Base-by-base conservation (phyloP, 208 protist genomes). In the Leishmania braziliensis region DNA sequence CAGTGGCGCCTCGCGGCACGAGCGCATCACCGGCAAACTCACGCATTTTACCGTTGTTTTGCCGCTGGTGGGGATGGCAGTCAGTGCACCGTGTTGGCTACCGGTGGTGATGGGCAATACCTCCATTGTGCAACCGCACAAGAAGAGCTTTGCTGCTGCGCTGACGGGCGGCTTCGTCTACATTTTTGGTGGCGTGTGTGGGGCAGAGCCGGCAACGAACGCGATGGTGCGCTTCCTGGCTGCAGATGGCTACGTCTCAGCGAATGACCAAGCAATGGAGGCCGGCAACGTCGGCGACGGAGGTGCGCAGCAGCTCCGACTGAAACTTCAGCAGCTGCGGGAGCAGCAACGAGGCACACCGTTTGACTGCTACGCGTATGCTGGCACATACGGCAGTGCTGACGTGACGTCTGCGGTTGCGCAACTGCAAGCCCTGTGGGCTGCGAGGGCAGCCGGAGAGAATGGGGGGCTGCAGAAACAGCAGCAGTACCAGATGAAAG, bases 81-180 rank as follows among this genome's bases (percentile, higher is more conserved):
- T 77, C 63, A 69, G 72, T 18, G 65, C 77, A 62, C 84, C 90
- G 72, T 94, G 88, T 76, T 97, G 93, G 93, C 91, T 94, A 74
- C 91, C 93, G 3, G 90, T 97, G 29, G 86, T 89, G 53, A 93
- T 97, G 86, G 93, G 93, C 46, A 97, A 97, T 79, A 79, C 88
- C 16, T 87, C 90, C 58, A 89, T 93, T 70, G 90, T 95, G 58
- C 78, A 90, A 20, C 91, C 93, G 1, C 86, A 63, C 48, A 90
- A 87, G 80, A 92, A 91, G 73, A 84, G 85, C 60, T 97, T 97
- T 85, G 90, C 78, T 3, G 93, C 91, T 3, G 93, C 93, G 36
- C 92, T 97, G 53, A 84, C 76, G 65, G 93, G 92, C 23, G 93
- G 93, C 39, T 97, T 97, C 82, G 88, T 95, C n/a, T 95, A 95